Evolutionary conservation across 148 eudicot genomes (phyloP).

Genomic region (Nyssa sinensis): DNA sequence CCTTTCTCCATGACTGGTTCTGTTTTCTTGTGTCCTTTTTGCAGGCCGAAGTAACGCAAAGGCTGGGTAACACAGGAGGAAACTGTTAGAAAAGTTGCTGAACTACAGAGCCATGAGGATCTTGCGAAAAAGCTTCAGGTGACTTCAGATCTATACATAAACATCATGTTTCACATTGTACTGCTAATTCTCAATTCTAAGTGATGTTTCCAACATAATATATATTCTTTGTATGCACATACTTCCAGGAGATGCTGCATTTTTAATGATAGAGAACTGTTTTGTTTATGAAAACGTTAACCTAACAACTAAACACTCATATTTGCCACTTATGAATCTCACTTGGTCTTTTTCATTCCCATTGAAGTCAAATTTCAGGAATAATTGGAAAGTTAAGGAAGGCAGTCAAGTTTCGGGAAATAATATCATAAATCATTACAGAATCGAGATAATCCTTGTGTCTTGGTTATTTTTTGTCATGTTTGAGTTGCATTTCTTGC

Average conservation of each 20-base stretch:
- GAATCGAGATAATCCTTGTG: not conserved
- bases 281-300: not conserved
- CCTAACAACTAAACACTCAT: not conserved
- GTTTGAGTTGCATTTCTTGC: not conserved
- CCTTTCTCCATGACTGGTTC: not conserved
- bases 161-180: not conserved
- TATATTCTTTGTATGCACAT: constrained; percentile 1
- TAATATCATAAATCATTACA: too few species aligned
- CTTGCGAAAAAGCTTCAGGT: constrained; percentile 94
- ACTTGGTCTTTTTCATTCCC: not conserved
- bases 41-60: constrained; percentile 91
- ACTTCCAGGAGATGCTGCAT: not conserved
- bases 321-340: not conserved
- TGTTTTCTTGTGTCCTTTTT: constrained; percentile 7
- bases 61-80: constrained; percentile 69
- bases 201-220: not conserved
- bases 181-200: not conserved
- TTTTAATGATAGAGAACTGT: not conserved
- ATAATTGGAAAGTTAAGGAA: not conserved
- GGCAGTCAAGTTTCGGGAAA: too few species aligned
- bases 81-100: constrained; percentile 45
- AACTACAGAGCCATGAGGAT: constrained; percentile 66
- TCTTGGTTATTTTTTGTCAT: not conserved
- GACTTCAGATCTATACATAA: constrained; percentile 8
- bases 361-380: not conserved